Evolutionary conservation across 768 basidiomycete genomes (phyloP).

Genomic region (Lactarius psammicola): DNA sequence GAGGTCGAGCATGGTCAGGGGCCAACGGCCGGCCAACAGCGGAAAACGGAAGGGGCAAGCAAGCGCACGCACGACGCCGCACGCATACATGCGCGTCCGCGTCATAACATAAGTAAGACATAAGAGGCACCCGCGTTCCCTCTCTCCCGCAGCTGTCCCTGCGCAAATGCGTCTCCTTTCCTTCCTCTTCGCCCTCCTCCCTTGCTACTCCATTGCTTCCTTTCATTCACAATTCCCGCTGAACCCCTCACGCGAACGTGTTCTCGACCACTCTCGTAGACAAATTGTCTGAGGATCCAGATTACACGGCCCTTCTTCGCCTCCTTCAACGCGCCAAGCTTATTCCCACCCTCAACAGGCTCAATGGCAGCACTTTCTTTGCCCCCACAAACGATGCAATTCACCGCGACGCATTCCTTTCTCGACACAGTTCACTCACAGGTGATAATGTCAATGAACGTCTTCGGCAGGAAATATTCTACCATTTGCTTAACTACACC

Average conservation of each 20-base stretch:
- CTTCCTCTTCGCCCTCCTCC: slow-evolving; percentile 33
- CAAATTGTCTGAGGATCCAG: slow-evolving; percentile 66
- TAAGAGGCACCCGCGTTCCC: background rate
- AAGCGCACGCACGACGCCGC: background rate
- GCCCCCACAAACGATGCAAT: slow-evolving; percentile 96
- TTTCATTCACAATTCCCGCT: slow-evolving; percentile 41
- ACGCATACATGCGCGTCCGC: slow-evolving; percentile 3
- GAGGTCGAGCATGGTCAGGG: slow-evolving; percentile 46
- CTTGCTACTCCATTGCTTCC: slow-evolving; percentile 41
- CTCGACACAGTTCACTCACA: slow-evolving; percentile 39
- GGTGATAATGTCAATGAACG: slow-evolving; percentile 81
- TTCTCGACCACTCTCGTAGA: slow-evolving; percentile 70
- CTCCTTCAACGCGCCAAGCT: slow-evolving; percentile 84
- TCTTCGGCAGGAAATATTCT: slow-evolving; percentile 89
- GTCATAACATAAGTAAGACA: slow-evolving; percentile 2
- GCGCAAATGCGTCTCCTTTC: slow-evolving; percentile 19
- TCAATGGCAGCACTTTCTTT: slow-evolving; percentile 83
- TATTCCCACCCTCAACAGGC: slow-evolving; percentile 86
- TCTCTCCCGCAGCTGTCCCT: slow-evolving; percentile 13
- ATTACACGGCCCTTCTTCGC: slow-evolving; percentile 71
- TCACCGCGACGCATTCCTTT: slow-evolving; percentile 46
- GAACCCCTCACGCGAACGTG: slow-evolving; percentile 29
- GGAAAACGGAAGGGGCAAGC: background rate
- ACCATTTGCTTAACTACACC: slow-evolving; percentile 87
- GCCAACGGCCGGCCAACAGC: background rate